phyloP scores from a whole-genome alignment of 1,284 basidiomycete genomes.

The Naganishia cerealis region DNA sequence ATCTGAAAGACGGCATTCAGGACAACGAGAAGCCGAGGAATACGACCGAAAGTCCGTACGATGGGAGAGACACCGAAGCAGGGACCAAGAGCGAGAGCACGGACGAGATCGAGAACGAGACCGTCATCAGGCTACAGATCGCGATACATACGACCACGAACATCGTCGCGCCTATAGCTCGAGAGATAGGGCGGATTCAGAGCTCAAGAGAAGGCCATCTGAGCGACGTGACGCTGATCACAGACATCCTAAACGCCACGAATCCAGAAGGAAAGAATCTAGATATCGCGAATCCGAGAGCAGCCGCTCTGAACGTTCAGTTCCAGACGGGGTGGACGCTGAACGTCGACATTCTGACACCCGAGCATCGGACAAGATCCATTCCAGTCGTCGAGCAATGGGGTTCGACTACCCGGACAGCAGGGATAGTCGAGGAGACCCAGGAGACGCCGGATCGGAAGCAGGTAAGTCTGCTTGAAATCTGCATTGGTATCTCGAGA shows the following conservation, averaged over 20 bases:
- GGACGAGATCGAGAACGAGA: background rate
- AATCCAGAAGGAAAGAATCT: background rate
- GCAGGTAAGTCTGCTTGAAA: background rate
- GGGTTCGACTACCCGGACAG: background rate
- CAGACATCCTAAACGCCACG: constrained; percentile 1
- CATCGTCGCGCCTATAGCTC: background rate
- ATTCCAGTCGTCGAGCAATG: background rate
- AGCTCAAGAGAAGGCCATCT: background rate
- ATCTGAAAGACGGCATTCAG: background rate
- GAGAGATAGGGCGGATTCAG: background rate
- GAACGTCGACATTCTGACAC: background rate
- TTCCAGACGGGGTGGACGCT: background rate
- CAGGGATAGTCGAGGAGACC: background rate
- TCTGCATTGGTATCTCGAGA: background rate
- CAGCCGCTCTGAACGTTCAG: background rate
- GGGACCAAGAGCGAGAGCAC: background rate
- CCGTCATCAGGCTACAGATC: background rate
- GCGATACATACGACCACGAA: background rate
- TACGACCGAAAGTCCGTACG: background rate
- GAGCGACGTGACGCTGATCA: background rate
- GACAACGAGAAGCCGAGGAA: background rate
- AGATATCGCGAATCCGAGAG: background rate
- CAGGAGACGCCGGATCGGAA: background rate
- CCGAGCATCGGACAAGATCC: background rate
- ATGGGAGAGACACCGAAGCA: background rate